A percentile compares a stretch with the other conserved stretches of the same genome.
Conservation (phyloP, 495 filamentous ascomycete species). For the Penicillium longicatenatum region DNA sequence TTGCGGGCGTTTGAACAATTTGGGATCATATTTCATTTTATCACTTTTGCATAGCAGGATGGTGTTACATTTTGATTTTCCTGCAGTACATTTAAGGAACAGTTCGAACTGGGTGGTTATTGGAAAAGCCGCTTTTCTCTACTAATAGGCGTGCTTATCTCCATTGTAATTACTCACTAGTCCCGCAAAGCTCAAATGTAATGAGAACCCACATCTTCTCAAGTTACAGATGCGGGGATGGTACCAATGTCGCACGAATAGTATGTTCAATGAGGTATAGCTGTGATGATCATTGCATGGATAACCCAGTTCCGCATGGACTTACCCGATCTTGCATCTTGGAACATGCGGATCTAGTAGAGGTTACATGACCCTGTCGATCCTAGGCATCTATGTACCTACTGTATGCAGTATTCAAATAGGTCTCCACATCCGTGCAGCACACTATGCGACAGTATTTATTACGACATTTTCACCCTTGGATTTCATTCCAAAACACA, state of each 20-base stretch:
- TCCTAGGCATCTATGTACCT: conserved; percentile 2
- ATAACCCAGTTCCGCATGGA: conserved; percentile 11
- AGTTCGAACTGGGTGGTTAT: not conserved
- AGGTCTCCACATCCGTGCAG: too few species aligned
- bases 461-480: conserved; percentile 2
- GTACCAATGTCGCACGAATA: not conserved
- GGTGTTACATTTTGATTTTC: conserved; percentile 17
- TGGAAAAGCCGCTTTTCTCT: not conserved
- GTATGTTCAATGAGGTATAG: not conserved
- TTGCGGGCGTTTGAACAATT: conserved; percentile 15
- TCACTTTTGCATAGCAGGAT: conserved; percentile 27
- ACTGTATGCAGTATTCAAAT: too few species aligned
- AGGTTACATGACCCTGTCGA: conserved; percentile 21
- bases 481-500: not conserved
- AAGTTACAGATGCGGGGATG: not conserved
- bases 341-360: conserved; percentile 2
- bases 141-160: not conserved
- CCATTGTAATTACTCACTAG: not conserved
- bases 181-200: not conserved
- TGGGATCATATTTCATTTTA: conserved; percentile 12
- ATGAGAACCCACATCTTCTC: not conserved
- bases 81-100: not conserved
- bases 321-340: conserved; percentile 15
- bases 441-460: conserved; percentile 7
- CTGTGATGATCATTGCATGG: conserved; percentile 7